These are phyloP conservation scores for Zopfia rhizophila DNA, from an alignment of 2,329 filamentous ascomycete genomes.

Conservation along the genomic window DNA sequence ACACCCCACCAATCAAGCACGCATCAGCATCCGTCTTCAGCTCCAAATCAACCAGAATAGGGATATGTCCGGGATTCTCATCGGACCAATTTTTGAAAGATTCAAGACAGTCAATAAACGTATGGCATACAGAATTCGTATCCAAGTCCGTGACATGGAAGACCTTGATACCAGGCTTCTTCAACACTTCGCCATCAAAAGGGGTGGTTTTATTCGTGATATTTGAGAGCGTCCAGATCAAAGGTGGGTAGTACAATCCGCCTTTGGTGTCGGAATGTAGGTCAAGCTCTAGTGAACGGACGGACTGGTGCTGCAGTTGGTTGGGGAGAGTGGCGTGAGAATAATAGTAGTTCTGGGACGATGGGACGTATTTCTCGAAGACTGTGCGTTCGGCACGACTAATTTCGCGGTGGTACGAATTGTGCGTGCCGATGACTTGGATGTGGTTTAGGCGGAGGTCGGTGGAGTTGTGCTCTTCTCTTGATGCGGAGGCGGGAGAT, in stretches of 20 bases:
- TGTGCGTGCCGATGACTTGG: slow-evolving; percentile 63
- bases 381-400: slow-evolving; percentile 53
- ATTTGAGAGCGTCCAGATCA: slow-evolving; percentile 55
- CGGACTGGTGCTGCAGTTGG: slow-evolving; percentile 58
- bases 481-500: background rate
- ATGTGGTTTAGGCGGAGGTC: slow-evolving; percentile 62
- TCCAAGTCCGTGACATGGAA: slow-evolving; percentile 64
- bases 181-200: slow-evolving; percentile 52
- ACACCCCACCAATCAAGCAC: slow-evolving; percentile 47
- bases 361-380: slow-evolving; percentile 52
- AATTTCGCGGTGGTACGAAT: slow-evolving; percentile 63
- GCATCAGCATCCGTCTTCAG: slow-evolving; percentile 57
- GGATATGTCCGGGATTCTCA: slow-evolving; percentile 56
- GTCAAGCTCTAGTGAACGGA: slow-evolving; percentile 62
- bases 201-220: slow-evolving; percentile 52
- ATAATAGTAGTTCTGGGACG: slow-evolving; percentile 59
- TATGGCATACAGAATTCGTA: slow-evolving; percentile 59
- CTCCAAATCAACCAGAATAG: slow-evolving; percentile 62
- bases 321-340: slow-evolving; percentile 58
- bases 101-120: slow-evolving; percentile 57
- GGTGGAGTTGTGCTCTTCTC: background rate
- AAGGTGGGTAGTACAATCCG: slow-evolving; percentile 59
- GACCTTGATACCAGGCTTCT: slow-evolving; percentile 59
- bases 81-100: slow-evolving; percentile 59
- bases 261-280: slow-evolving; percentile 61